These are phyloP conservation scores for Spiraea crenata DNA, from an alignment of 331 rosid genomes.

Conservation along the genomic window DNA sequence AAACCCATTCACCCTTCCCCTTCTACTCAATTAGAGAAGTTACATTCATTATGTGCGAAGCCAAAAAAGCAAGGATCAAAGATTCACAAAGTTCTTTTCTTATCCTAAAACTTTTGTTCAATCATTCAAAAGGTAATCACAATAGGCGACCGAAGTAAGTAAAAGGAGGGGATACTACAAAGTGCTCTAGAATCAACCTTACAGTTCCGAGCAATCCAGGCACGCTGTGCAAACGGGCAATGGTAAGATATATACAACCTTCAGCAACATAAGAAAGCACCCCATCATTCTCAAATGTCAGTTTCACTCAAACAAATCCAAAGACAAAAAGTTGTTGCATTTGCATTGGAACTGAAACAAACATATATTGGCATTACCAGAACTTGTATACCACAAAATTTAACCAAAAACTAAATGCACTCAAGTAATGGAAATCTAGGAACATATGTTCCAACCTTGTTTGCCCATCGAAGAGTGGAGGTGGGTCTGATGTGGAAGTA, in stretches of 20 bases:
- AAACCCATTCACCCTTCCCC: background rate
- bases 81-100: background rate
- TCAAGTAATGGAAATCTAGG: background rate
- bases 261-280: slow-evolving; percentile 14
- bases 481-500: slow-evolving; percentile 66
- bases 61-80: background rate
- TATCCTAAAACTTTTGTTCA: background rate
- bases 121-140: background rate
- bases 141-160: background rate
- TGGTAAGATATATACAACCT: slow-evolving; percentile 79
- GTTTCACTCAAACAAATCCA: slow-evolving; percentile 16
- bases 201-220: slow-evolving; percentile 73
- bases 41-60: background rate
- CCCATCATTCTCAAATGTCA: slow-evolving; percentile 13
- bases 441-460: slow-evolving; percentile 50
- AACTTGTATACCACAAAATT: background rate
- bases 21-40: background rate
- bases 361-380: background rate
- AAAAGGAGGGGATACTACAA: background rate
- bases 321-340: background rate
- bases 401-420: background rate
- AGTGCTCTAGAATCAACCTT: slow-evolving; percentile 48
- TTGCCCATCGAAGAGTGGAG: slow-evolving; percentile 70
- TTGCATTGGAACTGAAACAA: slow-evolving; percentile 17
- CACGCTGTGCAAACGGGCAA: slow-evolving; percentile 87